Evolutionary conservation across 106 monocot species (phyloP).

Genomic region (Triglochin maritima): DNA sequence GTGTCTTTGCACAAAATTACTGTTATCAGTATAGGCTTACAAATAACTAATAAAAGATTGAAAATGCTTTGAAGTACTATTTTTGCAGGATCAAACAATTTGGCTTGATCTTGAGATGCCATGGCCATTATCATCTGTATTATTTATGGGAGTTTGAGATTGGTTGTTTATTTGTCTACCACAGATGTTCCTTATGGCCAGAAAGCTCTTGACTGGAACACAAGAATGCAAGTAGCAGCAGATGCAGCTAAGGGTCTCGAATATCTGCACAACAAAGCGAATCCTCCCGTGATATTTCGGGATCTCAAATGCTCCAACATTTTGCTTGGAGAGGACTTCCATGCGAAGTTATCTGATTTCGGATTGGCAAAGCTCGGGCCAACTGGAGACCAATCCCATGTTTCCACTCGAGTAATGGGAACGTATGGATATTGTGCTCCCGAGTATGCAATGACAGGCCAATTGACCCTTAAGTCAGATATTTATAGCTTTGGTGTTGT

Average conservation of each 20-base stretch:
- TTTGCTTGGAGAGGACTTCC: slow-evolving; percentile 14
- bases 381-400: slow-evolving; percentile 15
- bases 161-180: not conserved
- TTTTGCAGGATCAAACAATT: no score
- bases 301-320: slow-evolving; percentile 22
- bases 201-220: slow-evolving; percentile 15
- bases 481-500: slow-evolving; percentile 19
- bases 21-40: no score
- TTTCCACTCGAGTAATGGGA: slow-evolving; percentile 22
- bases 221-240: slow-evolving; percentile 12
- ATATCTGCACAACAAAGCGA: slow-evolving; percentile 14
- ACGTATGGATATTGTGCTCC: slow-evolving; percentile 21
- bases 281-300: slow-evolving; percentile 14
- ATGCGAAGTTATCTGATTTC: slow-evolving; percentile 18
- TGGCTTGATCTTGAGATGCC: no score
- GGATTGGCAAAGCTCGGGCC: slow-evolving; percentile 19
- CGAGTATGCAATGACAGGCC: slow-evolving; percentile 17
- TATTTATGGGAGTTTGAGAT: not conserved
- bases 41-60: no score
- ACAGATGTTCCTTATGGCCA: slow-evolving; percentile 5
- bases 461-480: slow-evolving; percentile 10
- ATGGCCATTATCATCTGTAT: no score
- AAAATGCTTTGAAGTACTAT: no score
- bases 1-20: no score
- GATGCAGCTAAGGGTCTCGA: slow-evolving; percentile 16